A percentile compares a stretch with the other conserved stretches of the same genome.
Evolutionary conservation across 768 basidiomycete genomes (phyloP).

Genomic region (Russula earlei): DNA sequence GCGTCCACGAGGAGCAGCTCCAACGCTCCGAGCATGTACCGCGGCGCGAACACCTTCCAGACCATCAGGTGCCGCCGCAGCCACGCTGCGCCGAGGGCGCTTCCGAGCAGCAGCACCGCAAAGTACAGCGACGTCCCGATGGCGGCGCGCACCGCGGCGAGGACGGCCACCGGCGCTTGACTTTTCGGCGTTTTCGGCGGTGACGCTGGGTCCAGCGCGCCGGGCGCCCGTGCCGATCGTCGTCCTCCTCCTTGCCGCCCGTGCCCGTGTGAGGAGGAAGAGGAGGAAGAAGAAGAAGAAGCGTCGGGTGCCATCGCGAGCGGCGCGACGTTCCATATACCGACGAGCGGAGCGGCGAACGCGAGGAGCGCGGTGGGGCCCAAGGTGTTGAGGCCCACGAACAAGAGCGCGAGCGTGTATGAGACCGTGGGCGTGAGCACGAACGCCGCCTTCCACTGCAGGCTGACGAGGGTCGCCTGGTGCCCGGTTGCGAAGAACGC

Average conservation of each 20-base stretch:
- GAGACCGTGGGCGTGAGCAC: slow-evolving; percentile 57
- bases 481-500: slow-evolving; percentile 87
- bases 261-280: too few species aligned
- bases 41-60: slow-evolving; percentile 97
- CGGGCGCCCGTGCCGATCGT: background rate
- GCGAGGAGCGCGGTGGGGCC: slow-evolving; percentile 62
- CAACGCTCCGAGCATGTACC: slow-evolving; percentile 75
- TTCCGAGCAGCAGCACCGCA: slow-evolving; percentile 51
- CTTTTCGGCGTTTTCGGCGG: slow-evolving; percentile 15
- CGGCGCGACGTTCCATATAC: slow-evolving; percentile 79
- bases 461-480: slow-evolving; percentile 76
- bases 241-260: background rate
- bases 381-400: slow-evolving; percentile 69
- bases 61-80: slow-evolving; percentile 88
- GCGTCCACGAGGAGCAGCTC: slow-evolving; percentile 64
- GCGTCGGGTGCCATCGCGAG: slow-evolving; percentile 22
- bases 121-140: slow-evolving; percentile 61
- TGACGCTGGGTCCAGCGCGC: too few species aligned
- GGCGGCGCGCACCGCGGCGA: background rate
- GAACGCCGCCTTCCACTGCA: slow-evolving; percentile 96
- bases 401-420: slow-evolving; percentile 66
- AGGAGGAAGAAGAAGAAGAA: too few species aligned
- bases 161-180: slow-evolving; percentile 16
- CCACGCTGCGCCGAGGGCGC: slow-evolving; percentile 63
- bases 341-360: slow-evolving; percentile 61